Evolutionary conservation across 2,329 filamentous ascomycete genomes (phyloP), one percentile per base, ranked within the genome.

Genomic region (Aureobasidium sp.): DNA sequence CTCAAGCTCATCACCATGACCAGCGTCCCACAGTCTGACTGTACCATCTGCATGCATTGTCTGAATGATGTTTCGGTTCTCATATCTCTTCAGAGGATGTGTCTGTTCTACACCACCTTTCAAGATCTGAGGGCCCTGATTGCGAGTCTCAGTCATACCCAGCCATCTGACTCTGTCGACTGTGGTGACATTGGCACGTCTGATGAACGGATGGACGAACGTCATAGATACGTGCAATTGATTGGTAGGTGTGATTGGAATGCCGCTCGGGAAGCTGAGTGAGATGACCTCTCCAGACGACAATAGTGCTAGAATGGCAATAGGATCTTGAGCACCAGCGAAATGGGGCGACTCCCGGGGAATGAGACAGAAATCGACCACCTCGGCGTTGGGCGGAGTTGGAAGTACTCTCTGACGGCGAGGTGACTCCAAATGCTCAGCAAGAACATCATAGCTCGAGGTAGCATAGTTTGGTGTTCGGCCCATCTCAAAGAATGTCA

Each of bases 1-100:
- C 73, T 99, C 94, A 55, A 99, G 89, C 69, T 97, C 90, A 70
- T 99, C 94, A 14, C 85, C 89, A 69, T 96, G 89, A 0, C 94
- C 94, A 25, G 88, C 85, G 74, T 99, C 94, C 91, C 92, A 99
- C 6, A 97, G 79, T 37, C 92, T 82, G n/a, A 99, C 80, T 0
- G 89, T 95, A 59, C 92, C 91, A 74, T 99, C 94, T 3, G 88
- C 91, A 72, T 99, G 93, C 0, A 91, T 88, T 5, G 90, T 90
- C 64, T 93, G 88, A 7, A 96, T 82, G 48, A 97, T 84, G 62
- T 91, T 96, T 51, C 94, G 84, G 64, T 86, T 82, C 69, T 96
- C 91, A 67, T 90, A 92, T 64, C 90, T 80, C 68, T 90, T 89
- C 44, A 90, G 78, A 7, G 86, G 84, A 65, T 85, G 84, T 5